Percentiles rank a stretch among this genome's conserved stretches.
Conservation (phyloP, 345 rosid genomes). For the Passiflora organensis region DNA sequence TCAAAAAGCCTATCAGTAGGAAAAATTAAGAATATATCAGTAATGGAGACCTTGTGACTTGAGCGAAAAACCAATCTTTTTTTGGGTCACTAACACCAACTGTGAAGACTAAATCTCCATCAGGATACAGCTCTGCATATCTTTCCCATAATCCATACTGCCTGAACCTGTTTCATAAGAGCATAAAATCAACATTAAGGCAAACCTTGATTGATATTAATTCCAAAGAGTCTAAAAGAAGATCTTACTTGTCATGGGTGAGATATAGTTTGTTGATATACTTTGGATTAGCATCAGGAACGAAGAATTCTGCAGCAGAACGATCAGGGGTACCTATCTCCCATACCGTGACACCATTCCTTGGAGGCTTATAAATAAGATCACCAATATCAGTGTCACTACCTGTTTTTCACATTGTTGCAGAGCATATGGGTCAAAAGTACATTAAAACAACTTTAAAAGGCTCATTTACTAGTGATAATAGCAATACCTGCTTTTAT, state of each 20-base stretch:
- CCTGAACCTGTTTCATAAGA: conserved; percentile 42
- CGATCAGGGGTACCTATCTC: conserved; percentile 89
- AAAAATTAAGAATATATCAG: neutral
- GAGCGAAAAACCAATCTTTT: conserved; percentile 82
- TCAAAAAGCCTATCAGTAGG: neutral
- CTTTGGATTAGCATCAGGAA: conserved; percentile 73
- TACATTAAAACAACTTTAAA: neutral
- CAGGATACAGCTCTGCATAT: conserved; percentile 63
- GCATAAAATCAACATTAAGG: neutral
- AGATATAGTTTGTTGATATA: conserved; percentile 53
- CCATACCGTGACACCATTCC: conserved; percentile 83
- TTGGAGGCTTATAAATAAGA: conserved; percentile 67
- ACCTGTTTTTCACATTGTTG: conserved; percentile 31
- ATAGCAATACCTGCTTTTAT: conserved; percentile 33
- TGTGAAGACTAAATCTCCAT: conserved; percentile 55
- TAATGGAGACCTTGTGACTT: conserved; percentile 48
- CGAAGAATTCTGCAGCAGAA: conserved; percentile 65
- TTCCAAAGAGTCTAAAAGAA: neutral
- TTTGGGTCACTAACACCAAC: conserved; percentile 54
- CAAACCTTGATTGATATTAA: neutral
- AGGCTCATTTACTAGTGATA: neutral
- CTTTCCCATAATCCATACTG: conserved; percentile 92
- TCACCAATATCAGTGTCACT: conserved; percentile 45
- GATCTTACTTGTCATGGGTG: conserved; percentile 49
- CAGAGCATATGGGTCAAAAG: neutral